Evolutionary conservation across 176 grass and related monocot genomes (phyloP).

Genomic region (Echinochloa phyllopogon): DNA sequence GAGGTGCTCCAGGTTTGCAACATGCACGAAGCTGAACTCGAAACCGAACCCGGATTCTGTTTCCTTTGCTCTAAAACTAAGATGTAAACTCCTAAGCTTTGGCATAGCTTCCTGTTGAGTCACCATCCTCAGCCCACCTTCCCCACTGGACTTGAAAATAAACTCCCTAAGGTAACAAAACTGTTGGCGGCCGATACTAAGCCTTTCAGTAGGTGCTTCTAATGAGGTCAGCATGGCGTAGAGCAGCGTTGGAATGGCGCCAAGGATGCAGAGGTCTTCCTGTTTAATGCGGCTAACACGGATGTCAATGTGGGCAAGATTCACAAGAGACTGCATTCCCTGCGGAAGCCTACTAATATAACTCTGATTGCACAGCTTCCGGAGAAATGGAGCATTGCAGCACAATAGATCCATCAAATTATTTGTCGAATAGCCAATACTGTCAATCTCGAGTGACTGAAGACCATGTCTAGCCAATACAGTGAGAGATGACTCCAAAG

Average conservation of each 20-base stretch:
- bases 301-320: constrained; percentile 8
- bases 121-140: constrained; percentile 15
- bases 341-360: background rate
- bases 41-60: background rate
- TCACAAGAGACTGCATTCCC: background rate
- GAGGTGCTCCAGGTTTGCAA: background rate
- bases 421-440: background rate
- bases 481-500: background rate
- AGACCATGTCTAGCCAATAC: background rate
- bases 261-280: constrained; percentile 13
- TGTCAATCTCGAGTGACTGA: background rate
- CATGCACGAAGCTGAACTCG: constrained; percentile 2
- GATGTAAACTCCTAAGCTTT: background rate
- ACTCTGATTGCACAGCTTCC: constrained; percentile 1
- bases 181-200: background rate
- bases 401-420: constrained; percentile 13
- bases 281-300: background rate
- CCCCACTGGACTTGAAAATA: constrained; percentile 12
- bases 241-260: background rate
- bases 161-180: constrained; percentile 20
- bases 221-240: background rate
- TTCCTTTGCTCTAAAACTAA: background rate
- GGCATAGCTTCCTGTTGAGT: background rate
- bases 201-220: background rate
- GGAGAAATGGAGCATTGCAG: background rate